Percentiles rank a stretch among this genome's conserved stretches.
Conservation (phyloP, 1,284 basidiomycete genomes). For the Cryptococcus floricola region DNA sequence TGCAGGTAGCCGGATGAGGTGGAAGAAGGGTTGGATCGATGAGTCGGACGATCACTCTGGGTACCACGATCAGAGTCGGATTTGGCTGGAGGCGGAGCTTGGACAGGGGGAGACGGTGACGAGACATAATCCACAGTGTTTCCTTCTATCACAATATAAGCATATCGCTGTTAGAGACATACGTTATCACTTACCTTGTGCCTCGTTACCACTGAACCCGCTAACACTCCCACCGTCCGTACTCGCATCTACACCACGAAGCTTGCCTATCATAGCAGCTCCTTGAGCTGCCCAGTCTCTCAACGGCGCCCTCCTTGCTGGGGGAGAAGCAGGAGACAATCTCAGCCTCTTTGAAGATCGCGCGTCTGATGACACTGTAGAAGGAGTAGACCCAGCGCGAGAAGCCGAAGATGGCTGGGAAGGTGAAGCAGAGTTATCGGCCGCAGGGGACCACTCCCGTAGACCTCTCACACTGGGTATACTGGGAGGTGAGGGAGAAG, state of each 20-base stretch:
- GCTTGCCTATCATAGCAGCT: slow-evolving; percentile 39
- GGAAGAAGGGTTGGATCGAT: slow-evolving; percentile 44
- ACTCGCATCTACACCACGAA: slow-evolving; percentile 32
- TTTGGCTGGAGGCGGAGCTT: neutral
- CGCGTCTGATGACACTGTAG: slow-evolving; percentile 21
- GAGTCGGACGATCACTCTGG: slow-evolving; percentile 15
- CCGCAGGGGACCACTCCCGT: slow-evolving; percentile 20
- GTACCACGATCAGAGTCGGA: neutral
- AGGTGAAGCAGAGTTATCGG: slow-evolving; percentile 1
- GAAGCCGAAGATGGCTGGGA: slow-evolving; percentile 10
- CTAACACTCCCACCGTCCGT: slow-evolving; percentile 29
- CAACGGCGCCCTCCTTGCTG: slow-evolving; percentile 14
- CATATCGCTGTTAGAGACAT: neutral
- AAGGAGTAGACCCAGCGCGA: slow-evolving; percentile 6
- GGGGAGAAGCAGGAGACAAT: slow-evolving; percentile 28
- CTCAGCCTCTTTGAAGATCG: slow-evolving; percentile 35
- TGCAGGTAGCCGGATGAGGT: slow-evolving; percentile 58
- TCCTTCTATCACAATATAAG: slow-evolving; percentile 12
- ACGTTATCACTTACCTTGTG: slow-evolving; percentile 9
- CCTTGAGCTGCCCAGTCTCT: slow-evolving; percentile 42
- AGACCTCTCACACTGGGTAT: slow-evolving; percentile 12
- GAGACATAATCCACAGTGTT: slow-evolving; percentile 29
- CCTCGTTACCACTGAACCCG: slow-evolving; percentile 11
- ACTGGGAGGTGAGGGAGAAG: slow-evolving; percentile 57
- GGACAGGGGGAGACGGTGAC: slow-evolving; percentile 23